Evolutionary conservation across 2,329 filamentous ascomycete genomes (phyloP), one percentile per base, ranked within the genome.

Genomic region (Apiospora koreana): DNA sequence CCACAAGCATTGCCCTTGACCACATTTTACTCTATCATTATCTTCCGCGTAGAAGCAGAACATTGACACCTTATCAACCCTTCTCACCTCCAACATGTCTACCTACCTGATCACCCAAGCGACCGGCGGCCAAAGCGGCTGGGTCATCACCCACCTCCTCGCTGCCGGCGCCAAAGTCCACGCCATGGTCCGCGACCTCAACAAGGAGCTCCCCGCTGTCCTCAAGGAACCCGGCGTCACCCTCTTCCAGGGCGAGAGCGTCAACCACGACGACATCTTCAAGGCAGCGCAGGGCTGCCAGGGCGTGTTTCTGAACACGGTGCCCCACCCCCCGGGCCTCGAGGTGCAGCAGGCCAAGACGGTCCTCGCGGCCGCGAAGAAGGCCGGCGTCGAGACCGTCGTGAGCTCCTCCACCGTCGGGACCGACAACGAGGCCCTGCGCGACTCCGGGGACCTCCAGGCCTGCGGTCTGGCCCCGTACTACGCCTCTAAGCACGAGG

Each of bases 161-260:
- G 70, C 72, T 25, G 75, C 79, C 0, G 80, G 80, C 14, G 76
- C 74, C 50, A 79, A 78, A 25, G 70, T 82, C 67, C 80, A 82
- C 43, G 81, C 79, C 0, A 69, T 83, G 3, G 80, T 82, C 0
- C 80, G 80, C 64, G 73, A 82, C 62, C 76, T 75, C 7, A 65
- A 77, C n/a, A 80, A 79, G 31, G 54, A 62, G 3, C 66, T 77
- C 4, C 77, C 78, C 0, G 8, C 70, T 0, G 45, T 75, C 68
- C 72, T 82, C 18, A 68, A 77, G 3, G 28, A 72, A 9, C 73
- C 75, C 0, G 72, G 72, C 5, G 74, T 82, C 46, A 81, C 77
- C 0, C 10, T 83, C 25, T 82, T 82, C 71, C 72, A 82, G 67
- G 81, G 80, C 10, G 78, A 81, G 16, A 81, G 77, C 72, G 73